phyloP scores from a whole-genome alignment of 441 rosid species.

The Gossypium lobatum region DNA sequence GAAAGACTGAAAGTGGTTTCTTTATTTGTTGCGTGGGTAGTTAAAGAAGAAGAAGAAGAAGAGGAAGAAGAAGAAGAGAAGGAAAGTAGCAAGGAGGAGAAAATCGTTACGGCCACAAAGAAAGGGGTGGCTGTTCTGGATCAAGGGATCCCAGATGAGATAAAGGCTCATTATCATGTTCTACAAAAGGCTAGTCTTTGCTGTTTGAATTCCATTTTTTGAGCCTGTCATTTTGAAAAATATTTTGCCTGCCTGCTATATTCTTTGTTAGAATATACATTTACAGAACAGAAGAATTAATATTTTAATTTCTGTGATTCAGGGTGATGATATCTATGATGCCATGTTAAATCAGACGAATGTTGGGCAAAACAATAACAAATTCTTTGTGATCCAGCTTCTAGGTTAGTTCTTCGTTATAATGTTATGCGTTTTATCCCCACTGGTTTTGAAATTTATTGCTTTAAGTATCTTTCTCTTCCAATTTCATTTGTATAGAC shows the following conservation, averaged over 20 bases:
- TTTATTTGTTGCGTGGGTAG: background rate
- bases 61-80: conserved; percentile 11
- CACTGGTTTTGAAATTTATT: background rate
- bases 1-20: background rate
- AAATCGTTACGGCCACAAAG: conserved; percentile 16
- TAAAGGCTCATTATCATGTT: conserved; percentile 19
- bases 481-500: background rate
- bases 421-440: background rate
- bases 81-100: conserved; percentile 7
- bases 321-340: conserved; percentile 54
- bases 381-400: conserved; percentile 55
- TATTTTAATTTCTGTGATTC: conserved; percentile 17
- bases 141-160: conserved; percentile 17
- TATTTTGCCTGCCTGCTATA: background rate
- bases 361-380: conserved; percentile 56
- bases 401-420: conserved; percentile 37
- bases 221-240: background rate
- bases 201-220: background rate
- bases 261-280: background rate
- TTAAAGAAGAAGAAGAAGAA: conserved; percentile 4
- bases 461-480: conserved; percentile 5
- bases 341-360: conserved; percentile 67
- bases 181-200: conserved; percentile 34
- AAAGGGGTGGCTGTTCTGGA: conserved; percentile 20
- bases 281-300: background rate